Percentiles rank a stretch among this genome's conserved stretches.
phyloP scores from a whole-genome alignment of 495 filamentous ascomycete genomes.

The Aspergillus conjunctus region DNA sequence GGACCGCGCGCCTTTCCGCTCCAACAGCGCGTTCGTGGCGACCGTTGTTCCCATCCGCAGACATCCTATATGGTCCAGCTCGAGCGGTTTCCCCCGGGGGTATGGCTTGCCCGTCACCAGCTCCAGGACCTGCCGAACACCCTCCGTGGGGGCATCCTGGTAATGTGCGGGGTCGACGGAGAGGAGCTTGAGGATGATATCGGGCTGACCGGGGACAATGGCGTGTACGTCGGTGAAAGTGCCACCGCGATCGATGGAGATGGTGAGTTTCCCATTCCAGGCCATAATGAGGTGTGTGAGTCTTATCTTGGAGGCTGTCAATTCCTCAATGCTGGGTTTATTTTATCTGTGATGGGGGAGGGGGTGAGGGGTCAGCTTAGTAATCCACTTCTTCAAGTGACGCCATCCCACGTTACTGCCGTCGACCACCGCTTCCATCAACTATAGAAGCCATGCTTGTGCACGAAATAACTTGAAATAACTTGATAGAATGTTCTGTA shows the following conservation, averaged over 20 bases:
- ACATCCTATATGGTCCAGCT: slow-evolving; percentile 79
- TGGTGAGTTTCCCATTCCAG: slow-evolving; percentile 15
- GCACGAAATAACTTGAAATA: too few relatives aligned
- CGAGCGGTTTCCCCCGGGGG: slow-evolving; percentile 77
- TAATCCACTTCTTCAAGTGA: neutral
- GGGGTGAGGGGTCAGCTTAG: neutral
- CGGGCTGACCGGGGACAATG: slow-evolving; percentile 56
- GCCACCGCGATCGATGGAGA: slow-evolving; percentile 57
- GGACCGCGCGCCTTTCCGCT: slow-evolving; percentile 91
- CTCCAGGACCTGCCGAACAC: slow-evolving; percentile 86
- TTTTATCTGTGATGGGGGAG: too few relatives aligned
- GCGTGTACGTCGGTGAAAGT: slow-evolving; percentile 68
- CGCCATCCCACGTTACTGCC: neutral
- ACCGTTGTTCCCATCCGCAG: slow-evolving; percentile 92
- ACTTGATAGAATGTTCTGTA: too few relatives aligned
- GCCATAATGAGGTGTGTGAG: slow-evolving; percentile 3
- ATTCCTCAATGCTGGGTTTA: too few relatives aligned
- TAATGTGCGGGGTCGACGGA: slow-evolving; percentile 92
- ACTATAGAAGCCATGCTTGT: too few relatives aligned
- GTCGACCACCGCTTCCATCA: neutral
- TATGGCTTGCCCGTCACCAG: slow-evolving; percentile 75
- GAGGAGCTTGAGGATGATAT: slow-evolving; percentile 84
- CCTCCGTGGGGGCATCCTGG: slow-evolving; percentile 84
- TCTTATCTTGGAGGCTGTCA: neutral
- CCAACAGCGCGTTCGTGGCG: slow-evolving; percentile 87